These are phyloP conservation scores for Tetradesmus obliquus DNA, from an alignment of 139 green algal species.

Conservation along the genomic window DNA sequence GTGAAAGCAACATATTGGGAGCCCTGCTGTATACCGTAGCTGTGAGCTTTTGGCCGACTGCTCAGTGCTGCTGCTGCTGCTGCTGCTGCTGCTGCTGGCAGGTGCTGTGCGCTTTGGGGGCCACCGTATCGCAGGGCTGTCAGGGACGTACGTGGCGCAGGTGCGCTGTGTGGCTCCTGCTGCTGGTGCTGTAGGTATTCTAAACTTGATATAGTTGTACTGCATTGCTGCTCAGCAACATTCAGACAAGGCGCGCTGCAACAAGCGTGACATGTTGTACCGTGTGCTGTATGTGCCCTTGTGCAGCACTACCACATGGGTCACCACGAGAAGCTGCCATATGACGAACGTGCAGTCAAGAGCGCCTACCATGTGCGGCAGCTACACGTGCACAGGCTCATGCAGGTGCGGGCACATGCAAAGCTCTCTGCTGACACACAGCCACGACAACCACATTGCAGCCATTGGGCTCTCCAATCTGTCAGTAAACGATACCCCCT, in stretches of 20 bases:
- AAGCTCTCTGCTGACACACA: background rate
- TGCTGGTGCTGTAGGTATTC: no score
- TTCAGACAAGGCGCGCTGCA: no score
- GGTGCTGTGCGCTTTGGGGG: constrained; percentile 83
- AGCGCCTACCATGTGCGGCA: constrained; percentile 94
- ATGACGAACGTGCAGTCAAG: constrained; percentile 78
- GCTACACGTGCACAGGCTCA: constrained; percentile 89
- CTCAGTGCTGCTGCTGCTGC: background rate
- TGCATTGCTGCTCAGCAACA: no score
- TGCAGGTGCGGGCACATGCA: constrained; percentile 56
- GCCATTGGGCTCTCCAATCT: background rate
- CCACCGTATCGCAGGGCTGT: constrained; percentile 93
- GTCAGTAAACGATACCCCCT: no score
- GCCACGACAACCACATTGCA: background rate
- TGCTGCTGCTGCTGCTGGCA: background rate
- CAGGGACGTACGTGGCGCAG: constrained; percentile 78
- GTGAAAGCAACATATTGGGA: background rate
- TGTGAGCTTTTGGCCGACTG: no score
- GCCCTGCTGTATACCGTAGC: background rate
- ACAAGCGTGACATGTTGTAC: background rate
- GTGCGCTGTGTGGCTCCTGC: background rate
- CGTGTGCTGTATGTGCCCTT: no score
- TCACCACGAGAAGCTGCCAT: constrained; percentile 90
- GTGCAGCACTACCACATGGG: constrained; percentile 78
- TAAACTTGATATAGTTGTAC: no score